Conservation (phyloP, 2,329 filamentous ascomycete genomes). For the Penicillium sp. region DNA sequence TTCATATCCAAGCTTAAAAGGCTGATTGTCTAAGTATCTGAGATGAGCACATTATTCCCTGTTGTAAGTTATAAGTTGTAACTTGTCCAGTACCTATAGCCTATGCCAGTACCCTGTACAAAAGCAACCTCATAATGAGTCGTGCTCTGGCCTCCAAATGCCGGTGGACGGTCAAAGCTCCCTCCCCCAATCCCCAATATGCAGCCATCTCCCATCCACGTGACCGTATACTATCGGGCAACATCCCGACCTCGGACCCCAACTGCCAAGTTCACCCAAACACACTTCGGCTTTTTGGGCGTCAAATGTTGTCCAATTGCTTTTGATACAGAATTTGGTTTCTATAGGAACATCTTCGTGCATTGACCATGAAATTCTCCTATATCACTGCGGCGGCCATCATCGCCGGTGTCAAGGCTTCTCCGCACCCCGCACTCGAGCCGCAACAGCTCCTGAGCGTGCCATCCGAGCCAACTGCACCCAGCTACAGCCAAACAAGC, state of each 20-base stretch:
- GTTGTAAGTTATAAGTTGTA: too few relatives aligned
- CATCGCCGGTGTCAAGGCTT: constrained; percentile 21
- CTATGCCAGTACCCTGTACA: too few relatives aligned
- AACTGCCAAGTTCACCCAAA: background rate
- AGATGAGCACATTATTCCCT: too few relatives aligned
- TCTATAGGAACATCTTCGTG: too few relatives aligned
- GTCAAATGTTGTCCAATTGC: background rate
- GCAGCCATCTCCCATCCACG: background rate
- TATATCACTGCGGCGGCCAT: constrained; percentile 21
- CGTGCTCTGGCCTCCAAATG: background rate
- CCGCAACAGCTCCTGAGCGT: constrained; percentile 21
- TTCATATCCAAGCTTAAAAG: too few relatives aligned
- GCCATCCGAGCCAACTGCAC: background rate
- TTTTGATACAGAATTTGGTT: background rate
- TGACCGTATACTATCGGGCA: background rate
- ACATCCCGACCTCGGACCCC: background rate
- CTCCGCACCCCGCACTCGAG: constrained; percentile 29
- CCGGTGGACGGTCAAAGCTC: too few relatives aligned
- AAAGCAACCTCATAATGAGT: too few relatives aligned
- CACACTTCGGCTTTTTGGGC: background rate
- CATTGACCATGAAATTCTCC: constrained; percentile 25
- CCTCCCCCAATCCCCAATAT: too few relatives aligned
- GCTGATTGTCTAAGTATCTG: too few relatives aligned
- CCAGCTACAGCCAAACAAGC: constrained; percentile 9
- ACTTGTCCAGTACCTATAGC: too few relatives aligned